These are phyloP conservation scores for Mucor saturninus DNA, from an alignment of 371 early-diverging fungal genomes.

Conservation along the genomic window DNA sequence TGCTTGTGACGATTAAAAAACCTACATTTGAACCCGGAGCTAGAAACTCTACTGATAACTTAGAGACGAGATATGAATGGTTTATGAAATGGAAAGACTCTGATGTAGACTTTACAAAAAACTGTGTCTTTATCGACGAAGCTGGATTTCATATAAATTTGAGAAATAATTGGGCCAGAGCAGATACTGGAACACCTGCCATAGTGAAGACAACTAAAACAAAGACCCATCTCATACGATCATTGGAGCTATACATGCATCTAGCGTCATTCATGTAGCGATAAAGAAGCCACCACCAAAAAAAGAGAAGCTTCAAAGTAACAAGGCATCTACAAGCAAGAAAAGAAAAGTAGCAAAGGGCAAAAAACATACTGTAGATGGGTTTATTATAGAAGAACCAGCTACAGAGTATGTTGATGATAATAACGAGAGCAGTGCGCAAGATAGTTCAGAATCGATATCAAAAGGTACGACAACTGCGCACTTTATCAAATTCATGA, in stretches of 20 bases:
- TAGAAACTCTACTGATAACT: conserved; percentile 12
- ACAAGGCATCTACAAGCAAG: conserved; percentile 12
- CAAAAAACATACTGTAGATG: conserved; percentile 19
- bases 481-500: conserved; percentile 22
- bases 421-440: conserved; percentile 4
- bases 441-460: conserved; percentile 15
- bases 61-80: conserved; percentile 25
- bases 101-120: conserved; percentile 19
- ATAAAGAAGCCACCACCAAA: conserved; percentile 14
- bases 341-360: conserved; percentile 22
- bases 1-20: conserved; percentile 17
- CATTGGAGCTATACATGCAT: conserved; percentile 20
- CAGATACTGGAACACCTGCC: conserved; percentile 6
- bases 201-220: conserved; percentile 13
- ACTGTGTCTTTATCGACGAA: conserved; percentile 28
- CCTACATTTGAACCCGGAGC: conserved; percentile 7
- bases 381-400: conserved; percentile 21
- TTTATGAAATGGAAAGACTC: conserved; percentile 14
- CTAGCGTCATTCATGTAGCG: conserved; percentile 16
- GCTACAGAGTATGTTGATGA: conserved; percentile 23
- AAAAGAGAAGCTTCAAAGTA: conserved; percentile 16
- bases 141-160: conserved; percentile 26
- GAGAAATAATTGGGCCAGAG: conserved; percentile 15
- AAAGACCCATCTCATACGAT: conserved; percentile 19
- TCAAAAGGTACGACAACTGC: conserved; percentile 23